Conservation (phyloP, 768 basidiomycete species). For the Tremella yokohamensis region DNA sequence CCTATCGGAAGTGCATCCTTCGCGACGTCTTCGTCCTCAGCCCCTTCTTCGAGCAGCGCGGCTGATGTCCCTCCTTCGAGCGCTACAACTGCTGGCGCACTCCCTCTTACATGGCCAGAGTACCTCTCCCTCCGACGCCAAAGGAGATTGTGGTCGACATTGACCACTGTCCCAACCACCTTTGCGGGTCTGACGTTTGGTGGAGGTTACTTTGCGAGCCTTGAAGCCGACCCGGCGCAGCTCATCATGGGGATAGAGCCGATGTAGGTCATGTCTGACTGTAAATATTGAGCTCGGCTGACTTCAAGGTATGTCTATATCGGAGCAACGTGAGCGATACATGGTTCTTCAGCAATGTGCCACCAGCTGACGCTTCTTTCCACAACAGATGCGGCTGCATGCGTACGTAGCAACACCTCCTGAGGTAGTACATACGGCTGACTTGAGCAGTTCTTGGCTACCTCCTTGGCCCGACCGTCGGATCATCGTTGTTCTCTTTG, state of each 20-base stretch:
- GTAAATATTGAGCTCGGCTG: background rate
- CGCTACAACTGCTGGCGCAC: background rate
- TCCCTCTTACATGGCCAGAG: conserved; percentile 47
- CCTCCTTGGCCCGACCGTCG: conserved; percentile 48
- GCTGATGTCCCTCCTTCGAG: conserved; percentile 11
- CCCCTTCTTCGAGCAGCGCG: background rate
- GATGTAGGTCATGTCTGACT: conserved; percentile 30
- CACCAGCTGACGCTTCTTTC: background rate
- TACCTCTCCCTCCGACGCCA: conserved; percentile 43
- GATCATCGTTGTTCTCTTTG: conserved; percentile 45
- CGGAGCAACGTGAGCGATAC: conserved; percentile 45
- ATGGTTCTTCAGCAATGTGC: background rate
- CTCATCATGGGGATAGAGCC: conserved; percentile 50
- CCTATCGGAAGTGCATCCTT: no score
- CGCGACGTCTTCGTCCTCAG: no score
- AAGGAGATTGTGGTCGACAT: conserved; percentile 36
- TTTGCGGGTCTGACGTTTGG: conserved; percentile 38
- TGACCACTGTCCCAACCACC: conserved; percentile 46
- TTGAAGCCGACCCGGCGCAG: conserved; percentile 47
- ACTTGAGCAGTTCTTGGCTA: conserved; percentile 43
- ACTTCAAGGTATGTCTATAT: conserved; percentile 40
- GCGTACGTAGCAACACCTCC: conserved; percentile 28
- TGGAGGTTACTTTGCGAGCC: conserved; percentile 45
- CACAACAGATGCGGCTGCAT: conserved; percentile 37
- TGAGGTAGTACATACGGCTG: background rate